Base-by-base conservation (phyloP, 1,139 yeast genomes). In the Sugiyamaella paludigena region DNA sequence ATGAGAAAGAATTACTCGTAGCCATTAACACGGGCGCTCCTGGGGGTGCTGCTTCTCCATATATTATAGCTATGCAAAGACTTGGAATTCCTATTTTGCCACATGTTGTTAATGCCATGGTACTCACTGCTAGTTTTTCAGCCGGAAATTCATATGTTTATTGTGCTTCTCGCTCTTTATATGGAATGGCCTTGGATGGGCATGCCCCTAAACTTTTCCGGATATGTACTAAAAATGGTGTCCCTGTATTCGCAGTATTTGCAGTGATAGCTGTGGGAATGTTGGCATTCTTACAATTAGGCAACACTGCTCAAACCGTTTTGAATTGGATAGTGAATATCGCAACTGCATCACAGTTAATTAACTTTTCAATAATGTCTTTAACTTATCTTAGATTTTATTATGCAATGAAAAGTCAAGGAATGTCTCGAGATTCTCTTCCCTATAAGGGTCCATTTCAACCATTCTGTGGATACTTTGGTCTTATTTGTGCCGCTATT, bases 341-440 rank as follows among this genome's bases (percentile, higher is more conserved):
- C 57, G 84, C 85, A 58, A 87, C 95, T 1, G 87, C 91, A 1
- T 83, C 91, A 2, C 92, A 86, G 66, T 71, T 87, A 57, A 78
- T 87, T 61, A 86, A 84, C 64, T 86, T 83, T 61, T 77, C 78
- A 39, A 74, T 80, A 56, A 80, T 87, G 75, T 71, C 80, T 51
- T 63, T 81, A 36, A 82, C 84, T 2, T 87, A 84, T 68, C 53
- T 74, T 54, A 81, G 76, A 67, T 87, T 87, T 68, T 77, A 79
- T 66, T 71, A 75, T 46, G 92, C 91, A 2, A 74, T 79, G 57
- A 64, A 72, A 38, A 80, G 75, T 0, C 91, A 84, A 58, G 78
- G 78, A 7, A 68, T 82, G 36, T 75, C 76, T 48, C 67, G 91
- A 45, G 70, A 74, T 32, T 60, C 70, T 1, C 74, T 87, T 42